Evolutionary conservation across 2,329 filamentous ascomycete species (phyloP).

Genomic region (Alternaria longipes): DNA sequence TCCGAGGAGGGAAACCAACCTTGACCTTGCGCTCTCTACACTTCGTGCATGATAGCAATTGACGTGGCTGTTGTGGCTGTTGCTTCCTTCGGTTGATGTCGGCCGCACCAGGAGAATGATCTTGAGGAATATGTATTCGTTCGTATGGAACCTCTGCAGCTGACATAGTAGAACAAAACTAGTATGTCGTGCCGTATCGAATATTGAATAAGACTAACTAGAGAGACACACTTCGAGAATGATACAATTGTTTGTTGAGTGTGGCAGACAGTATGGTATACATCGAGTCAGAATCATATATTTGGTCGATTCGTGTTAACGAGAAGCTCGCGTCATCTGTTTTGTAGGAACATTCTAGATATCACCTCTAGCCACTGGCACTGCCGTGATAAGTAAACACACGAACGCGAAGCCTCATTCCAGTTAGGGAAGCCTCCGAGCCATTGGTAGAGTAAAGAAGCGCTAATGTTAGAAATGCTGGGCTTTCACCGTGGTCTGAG

Average conservation of each 20-base stretch:
- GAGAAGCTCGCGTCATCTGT: neutral
- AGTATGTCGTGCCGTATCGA: neutral
- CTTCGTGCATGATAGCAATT: constrained; percentile 59
- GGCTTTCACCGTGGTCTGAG: constrained; percentile 30
- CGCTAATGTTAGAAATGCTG: constrained; percentile 28
- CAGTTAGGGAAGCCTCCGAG: constrained; percentile 13
- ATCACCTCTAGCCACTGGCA: neutral
- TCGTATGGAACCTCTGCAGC: constrained; percentile 24
- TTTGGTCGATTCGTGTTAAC: neutral
- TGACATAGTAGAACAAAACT: neutral
- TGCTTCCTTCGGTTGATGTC: constrained; percentile 44
- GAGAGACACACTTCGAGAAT: neutral
- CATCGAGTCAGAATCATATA: neutral
- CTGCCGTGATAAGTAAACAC: constrained; percentile 28
- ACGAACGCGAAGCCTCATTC: constrained; percentile 40
- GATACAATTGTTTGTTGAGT: neutral
- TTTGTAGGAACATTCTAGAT: constrained; percentile 5
- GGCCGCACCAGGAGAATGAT: constrained; percentile 12
- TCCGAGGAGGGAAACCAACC: neutral
- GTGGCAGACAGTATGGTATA: neutral
- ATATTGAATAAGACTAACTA: neutral
- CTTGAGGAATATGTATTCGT: constrained; percentile 19
- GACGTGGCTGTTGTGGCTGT: constrained; percentile 54
- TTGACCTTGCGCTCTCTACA: constrained; percentile 61
- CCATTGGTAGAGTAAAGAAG: constrained; percentile 26